Conservation (phyloP, 352 stramenopile species). For the Pythium chondricola region DNA sequence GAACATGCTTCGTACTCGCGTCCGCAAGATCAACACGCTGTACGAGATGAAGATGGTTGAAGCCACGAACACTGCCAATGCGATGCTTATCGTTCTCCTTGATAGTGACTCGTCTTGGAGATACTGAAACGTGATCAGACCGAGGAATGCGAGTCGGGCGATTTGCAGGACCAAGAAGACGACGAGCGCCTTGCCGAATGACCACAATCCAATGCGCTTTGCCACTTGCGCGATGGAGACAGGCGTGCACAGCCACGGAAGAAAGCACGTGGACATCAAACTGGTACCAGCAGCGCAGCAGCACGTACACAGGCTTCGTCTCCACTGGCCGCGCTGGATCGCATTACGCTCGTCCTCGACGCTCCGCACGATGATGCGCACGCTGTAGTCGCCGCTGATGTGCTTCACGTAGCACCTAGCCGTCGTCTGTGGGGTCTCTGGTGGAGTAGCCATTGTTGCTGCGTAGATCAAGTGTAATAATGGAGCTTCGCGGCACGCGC, state of each 20-base stretch:
- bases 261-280: constrained; percentile 6
- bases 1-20: neutral
- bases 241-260: constrained; percentile 12
- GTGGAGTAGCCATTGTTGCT: no score
- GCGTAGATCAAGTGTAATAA: no score
- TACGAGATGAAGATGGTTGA: constrained; percentile 1
- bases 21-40: constrained; percentile 2
- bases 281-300: constrained; percentile 3
- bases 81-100: neutral
- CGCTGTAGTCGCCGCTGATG: constrained; percentile 9
- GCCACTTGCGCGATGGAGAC: constrained; percentile 15
- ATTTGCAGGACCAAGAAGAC: constrained; percentile 13
- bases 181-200: constrained; percentile 1
- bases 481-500: no score
- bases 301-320: neutral
- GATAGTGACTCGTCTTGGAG: neutral
- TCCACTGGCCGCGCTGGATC: constrained; percentile 11
- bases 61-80: neutral
- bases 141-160: constrained; percentile 6
- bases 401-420: constrained; percentile 12
- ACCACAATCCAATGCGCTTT: constrained; percentile 9
- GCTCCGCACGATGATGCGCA: constrained; percentile 19
- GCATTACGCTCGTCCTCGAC: constrained; percentile 12
- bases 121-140: neutral
- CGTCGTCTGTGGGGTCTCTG: neutral